Base-by-base conservation (phyloP, 768 basidiomycete genomes). In the Paxillus involutus region DNA sequence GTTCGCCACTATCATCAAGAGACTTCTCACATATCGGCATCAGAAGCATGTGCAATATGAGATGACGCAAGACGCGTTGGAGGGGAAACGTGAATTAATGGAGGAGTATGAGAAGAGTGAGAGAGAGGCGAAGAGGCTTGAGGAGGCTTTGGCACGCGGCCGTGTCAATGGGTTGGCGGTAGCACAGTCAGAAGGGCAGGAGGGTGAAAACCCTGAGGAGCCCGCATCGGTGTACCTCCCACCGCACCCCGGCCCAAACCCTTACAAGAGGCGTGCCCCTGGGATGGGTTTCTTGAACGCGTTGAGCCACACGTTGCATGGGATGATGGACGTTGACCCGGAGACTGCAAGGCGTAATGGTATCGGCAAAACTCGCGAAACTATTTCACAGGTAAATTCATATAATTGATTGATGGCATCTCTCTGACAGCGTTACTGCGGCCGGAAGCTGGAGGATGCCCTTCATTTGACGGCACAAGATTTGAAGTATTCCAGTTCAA, bases 281-380 rank as follows among this genome's bases (percentile, higher is more conserved):
- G 90, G 89, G 7, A 91, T 91, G 80, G 94, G 92, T 17, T 73
- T 99, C 21, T 64, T 99, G 35, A 93, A 86, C 61, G 97, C 97
- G 14, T 75, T 99, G 41, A 94, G 89, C 65, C 95, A 97, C 72
- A 95, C 94, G 21, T 70, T 99, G 51, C 94, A 95, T 61, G 95
- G 96, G 5, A 95, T 98, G 86, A 98, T 99, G 88, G 97, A 99
- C 62, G 91, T 91, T 16, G 97, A 99, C 72, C 97, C 97, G 3
- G 97, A 98, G 75, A 91, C 90, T 16, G 95, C 96, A 6, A 78
- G 97, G 56, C 79, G 97, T 58, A 98, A 89, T 64, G 84, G 87
- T 49, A 98, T 99, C 59, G 89, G 89, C 57, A 98, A 97, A 76
- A 94, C 94, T 5, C 82, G 91, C 61, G 96, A 98, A 73, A 84